Percentiles rank a stretch among this genome's conserved stretches.
These are phyloP conservation scores for Populus hybrid DNA, from an alignment of 441 rosid genomes.

Conservation along the genomic window DNA sequence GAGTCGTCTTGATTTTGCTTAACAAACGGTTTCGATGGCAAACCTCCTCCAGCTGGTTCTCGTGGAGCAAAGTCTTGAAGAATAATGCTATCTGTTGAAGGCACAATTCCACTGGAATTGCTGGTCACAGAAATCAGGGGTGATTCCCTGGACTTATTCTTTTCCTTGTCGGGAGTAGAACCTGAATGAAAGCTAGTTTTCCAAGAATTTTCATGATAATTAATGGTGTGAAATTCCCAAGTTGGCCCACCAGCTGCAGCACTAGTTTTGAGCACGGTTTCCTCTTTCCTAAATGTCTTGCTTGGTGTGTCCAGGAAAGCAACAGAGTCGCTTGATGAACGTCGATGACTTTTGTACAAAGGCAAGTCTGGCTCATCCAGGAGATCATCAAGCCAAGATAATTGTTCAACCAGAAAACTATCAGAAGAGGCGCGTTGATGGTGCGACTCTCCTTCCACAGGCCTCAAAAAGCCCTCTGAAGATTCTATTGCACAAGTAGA, in stretches of 20 bases:
- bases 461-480: conserved; percentile 14
- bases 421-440: conserved; percentile 83
- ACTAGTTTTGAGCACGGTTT: no score
- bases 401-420: conserved; percentile 66
- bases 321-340: conserved; percentile 85
- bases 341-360: conserved; percentile 58
- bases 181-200: no score
- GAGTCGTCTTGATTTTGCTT: no score
- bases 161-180: no score
- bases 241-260: no score
- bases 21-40: no score
- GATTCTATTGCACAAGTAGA: conserved; percentile 5
- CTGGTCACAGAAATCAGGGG: no score
- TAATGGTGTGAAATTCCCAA: no score
- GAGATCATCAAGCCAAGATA: conserved; percentile 90
- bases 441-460: conserved; percentile 32
- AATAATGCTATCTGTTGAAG: no score
- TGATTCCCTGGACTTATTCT: no score
- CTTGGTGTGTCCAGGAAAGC: conserved; percentile 48
- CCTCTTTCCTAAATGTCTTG: neutral
- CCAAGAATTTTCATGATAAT: no score
- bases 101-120: neutral
- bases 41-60: conserved; percentile 41
- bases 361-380: conserved; percentile 84
- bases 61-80: conserved; percentile 17